phyloP scores from a whole-genome alignment of 1,139 yeast species.

The Citeromyces siamensis region DNA sequence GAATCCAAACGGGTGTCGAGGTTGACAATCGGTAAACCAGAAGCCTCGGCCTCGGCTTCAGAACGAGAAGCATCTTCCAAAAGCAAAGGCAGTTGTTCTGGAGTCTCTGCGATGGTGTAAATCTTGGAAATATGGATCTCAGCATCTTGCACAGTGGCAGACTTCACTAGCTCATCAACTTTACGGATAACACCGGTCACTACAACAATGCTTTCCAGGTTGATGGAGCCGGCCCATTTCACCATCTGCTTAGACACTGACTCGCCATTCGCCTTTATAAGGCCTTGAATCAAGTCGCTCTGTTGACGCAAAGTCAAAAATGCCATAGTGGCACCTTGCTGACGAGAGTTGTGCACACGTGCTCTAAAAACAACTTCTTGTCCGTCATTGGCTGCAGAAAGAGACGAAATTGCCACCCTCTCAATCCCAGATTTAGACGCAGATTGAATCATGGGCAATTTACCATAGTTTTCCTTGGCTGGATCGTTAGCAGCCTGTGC shows the following conservation, averaged over 20 bases:
- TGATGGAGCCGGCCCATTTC: slow-evolving; percentile 85
- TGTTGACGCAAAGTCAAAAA: slow-evolving; percentile 91
- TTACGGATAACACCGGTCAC: slow-evolving; percentile 79
- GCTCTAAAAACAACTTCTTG: slow-evolving; percentile 81
- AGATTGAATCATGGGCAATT: slow-evolving; percentile 78
- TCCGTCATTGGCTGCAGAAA: slow-evolving; percentile 62
- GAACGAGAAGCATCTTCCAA: slow-evolving; percentile 95
- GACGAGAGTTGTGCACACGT: slow-evolving; percentile 84
- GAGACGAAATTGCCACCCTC: slow-evolving; percentile 43
- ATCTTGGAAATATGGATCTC: slow-evolving; percentile 73
- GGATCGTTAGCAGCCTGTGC: slow-evolving; percentile 73
- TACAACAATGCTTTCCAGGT: slow-evolving; percentile 81
- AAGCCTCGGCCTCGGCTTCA: slow-evolving; percentile 89
- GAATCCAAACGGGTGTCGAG: slow-evolving; percentile 93
- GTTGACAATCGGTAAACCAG: slow-evolving; percentile 86
- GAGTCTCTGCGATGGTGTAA: slow-evolving; percentile 74
- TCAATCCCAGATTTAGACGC: slow-evolving; percentile 43
- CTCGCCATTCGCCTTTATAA: slow-evolving; percentile 57
- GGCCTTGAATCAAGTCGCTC: slow-evolving; percentile 68
- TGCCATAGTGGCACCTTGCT: slow-evolving; percentile 92
- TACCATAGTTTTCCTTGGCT: slow-evolving; percentile 84
- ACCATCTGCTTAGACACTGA: slow-evolving; percentile 89
- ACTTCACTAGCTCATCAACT: slow-evolving; percentile 78
- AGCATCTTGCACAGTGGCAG: slow-evolving; percentile 84
- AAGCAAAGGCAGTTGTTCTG: slow-evolving; percentile 84